Conservation (phyloP, 2,329 filamentous ascomycete genomes). For the Fusarium sp. region DNA sequence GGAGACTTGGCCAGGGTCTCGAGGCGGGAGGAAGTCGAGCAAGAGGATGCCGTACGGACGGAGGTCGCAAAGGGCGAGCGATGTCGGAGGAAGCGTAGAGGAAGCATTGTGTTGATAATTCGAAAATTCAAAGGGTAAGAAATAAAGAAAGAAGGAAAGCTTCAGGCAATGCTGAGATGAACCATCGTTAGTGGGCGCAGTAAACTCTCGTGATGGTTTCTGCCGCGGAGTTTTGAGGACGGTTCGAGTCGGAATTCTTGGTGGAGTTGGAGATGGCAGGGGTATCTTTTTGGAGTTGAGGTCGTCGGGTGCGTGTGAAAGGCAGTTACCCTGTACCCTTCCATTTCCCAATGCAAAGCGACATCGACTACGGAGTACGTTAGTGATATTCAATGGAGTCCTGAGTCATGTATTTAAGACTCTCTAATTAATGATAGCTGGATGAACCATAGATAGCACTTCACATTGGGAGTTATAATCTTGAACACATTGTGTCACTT, state of each 20-base stretch:
- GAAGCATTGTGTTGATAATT: slow-evolving; percentile 21
- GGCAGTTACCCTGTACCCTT: slow-evolving; percentile 17
- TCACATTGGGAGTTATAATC: too few species aligned
- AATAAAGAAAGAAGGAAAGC: not conserved
- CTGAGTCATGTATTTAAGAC: not conserved
- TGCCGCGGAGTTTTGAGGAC: slow-evolving; percentile 60
- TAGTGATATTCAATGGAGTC: not conserved
- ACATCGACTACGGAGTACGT: too few species aligned
- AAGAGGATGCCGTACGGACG: slow-evolving; percentile 36
- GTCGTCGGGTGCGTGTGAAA: slow-evolving; percentile 10
- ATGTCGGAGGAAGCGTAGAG: slow-evolving; percentile 32
- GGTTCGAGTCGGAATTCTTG: slow-evolving; percentile 19
- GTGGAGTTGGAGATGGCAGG: slow-evolving; percentile 28
- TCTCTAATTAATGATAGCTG: too few species aligned
- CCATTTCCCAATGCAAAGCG: not conserved
- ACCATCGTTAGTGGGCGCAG: slow-evolving; percentile 40
- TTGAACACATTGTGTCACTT: accelerated
- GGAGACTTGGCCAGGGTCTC: slow-evolving; percentile 65
- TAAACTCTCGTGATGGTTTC: slow-evolving; percentile 57
- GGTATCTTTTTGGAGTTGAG: slow-evolving; percentile 33
- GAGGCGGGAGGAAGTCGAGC: slow-evolving; percentile 38
- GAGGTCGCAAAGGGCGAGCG: slow-evolving; percentile 23
- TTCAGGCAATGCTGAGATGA: slow-evolving; percentile 25
- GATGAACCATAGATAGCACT: not conserved
- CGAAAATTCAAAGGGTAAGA: not conserved